Percentiles rank a stretch among this genome's conserved stretches.
These are phyloP conservation scores for Luvunga scandens DNA, from an alignment of 345 rosid species.

Conservation along the genomic window DNA sequence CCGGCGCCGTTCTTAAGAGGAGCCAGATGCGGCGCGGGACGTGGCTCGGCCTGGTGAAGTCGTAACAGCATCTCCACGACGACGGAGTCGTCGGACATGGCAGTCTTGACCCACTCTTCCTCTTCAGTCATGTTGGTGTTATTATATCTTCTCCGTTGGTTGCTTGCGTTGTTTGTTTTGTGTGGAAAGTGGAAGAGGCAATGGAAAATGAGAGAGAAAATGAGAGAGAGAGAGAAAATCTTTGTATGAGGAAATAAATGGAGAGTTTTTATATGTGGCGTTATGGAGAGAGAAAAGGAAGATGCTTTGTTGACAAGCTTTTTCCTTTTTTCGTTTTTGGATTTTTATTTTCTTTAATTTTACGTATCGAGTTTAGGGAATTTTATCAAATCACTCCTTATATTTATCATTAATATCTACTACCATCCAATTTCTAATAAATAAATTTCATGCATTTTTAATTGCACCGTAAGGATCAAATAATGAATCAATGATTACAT, in stretches of 20 bases:
- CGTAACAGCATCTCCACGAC: conserved; percentile 63
- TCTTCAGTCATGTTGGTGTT: conserved; percentile 37
- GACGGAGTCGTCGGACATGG: conserved; percentile 49
- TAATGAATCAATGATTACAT: too few relatives aligned
- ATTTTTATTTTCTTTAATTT: conserved; percentile 1
- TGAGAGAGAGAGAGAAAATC: conserved; percentile 22
- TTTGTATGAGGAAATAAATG: conserved; percentile 31
- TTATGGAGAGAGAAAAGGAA: conserved; percentile 11
- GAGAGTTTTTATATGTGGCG: conserved; percentile 26
- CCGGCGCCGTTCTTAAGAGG: background rate
- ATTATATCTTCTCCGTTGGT: background rate
- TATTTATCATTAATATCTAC: background rate
- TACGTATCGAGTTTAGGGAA: background rate
- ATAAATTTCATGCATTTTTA: too few relatives aligned
- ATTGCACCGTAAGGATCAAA: too few relatives aligned
- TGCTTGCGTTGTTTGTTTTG: conserved; percentile 7
- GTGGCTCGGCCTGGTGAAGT: conserved; percentile 34
- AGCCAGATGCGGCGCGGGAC: background rate
- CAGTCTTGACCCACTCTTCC: conserved; percentile 60
- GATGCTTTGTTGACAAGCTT: conserved; percentile 34
- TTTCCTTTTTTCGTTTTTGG: background rate
- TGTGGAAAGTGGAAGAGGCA: background rate
- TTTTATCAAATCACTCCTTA: too few relatives aligned
- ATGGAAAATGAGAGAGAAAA: background rate
- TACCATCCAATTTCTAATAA: too few relatives aligned